Evolutionary conservation across 371 early-diverging fungal genomes (phyloP), one percentile per base, ranked within the genome.

Genomic region (Apophysomyces trapeziformis): DNA sequence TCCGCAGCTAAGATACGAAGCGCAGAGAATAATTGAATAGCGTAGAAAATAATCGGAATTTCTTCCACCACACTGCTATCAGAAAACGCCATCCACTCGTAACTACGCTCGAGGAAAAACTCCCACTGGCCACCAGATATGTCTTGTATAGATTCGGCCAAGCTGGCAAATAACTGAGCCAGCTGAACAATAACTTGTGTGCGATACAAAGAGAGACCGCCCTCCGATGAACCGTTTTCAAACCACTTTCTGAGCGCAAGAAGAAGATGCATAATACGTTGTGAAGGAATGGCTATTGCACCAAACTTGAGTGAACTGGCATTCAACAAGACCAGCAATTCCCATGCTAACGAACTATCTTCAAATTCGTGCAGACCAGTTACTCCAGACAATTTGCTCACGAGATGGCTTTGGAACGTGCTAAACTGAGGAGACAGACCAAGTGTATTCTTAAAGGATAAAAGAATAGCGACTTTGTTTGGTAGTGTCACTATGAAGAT

Each of bases 111-210:
- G 44, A 89, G 70, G 68, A 87, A 83, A 63, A 82, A 77, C 2
- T 83, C 75, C 89, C 89, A 87, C 46, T 87, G 85, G 7, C 78
- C 74, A 11, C 84, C 86, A 0, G 80, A 75, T 26, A 80, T 75
- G 37, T 87, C 85, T 69, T 84, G 83, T 0, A 86, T 68, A 5
- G 85, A 75, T 7, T 74, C 66, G 0, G 84, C 75, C 16, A 87
- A 58, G 32, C 79, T 58, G 1, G 68, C 68, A 39, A 87, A 65
- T 0, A 86, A 66, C 43, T 74, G 69, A 26, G 80, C 74, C 26
- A 84, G 47, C 46, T 84, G 70, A 0, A 81, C 74, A 13, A 73
- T 70, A 0, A 83, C 63, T 7, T 75, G 75, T 18, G 67, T 67
- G 14, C 45, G 65, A 37, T 70, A 43, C 7, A 64, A 58, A 18